Evolutionary conservation across 1,284 basidiomycete species (phyloP), one percentile per base, ranked within the genome.

Genomic region (Paramarasmius palmivorus): DNA sequence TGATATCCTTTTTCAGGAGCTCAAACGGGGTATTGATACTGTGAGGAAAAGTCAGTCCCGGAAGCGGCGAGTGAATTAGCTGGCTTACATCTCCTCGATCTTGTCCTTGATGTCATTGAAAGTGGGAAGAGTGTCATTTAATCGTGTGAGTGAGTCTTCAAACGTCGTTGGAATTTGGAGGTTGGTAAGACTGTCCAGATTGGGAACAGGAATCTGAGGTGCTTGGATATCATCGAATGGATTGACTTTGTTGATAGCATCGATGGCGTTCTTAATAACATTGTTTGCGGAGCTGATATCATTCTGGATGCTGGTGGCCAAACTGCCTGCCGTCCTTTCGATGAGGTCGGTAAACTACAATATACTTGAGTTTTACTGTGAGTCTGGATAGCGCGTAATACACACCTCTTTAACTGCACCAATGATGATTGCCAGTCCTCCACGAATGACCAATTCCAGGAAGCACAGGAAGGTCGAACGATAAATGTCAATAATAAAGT

Each of bases 391-490:
- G 45, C 48, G 50, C 8, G 19, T 40, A 22, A n/a, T 29, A 75
- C 82, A 59, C 61, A 93, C 92, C 70, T 88, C 87, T 56, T 91
- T 73, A 1, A 94, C 90, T 5, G 92, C 93, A 44, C 74, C 77
- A 50, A 97, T 93, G 17, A 98, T 71, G 48, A 98, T 73, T 23
- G 85, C 79, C 35, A 99, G 75, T 1, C 83, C 86, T 14, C 93
- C 93, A 20, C 87, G 82, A 2, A 99, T 87, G 12, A 93, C 84
- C 44, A 98, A 78, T 72, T 98, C 93, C 59, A 98, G 74, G 59
- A 96, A 93, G 71, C 95, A 98, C 48, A 98, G 77, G 61, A 97
- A 86, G 1, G 95, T 88, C 3, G 92, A 93, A 36, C 93, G 86
- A 68, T 98, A 99, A 50, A 89, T 84, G 71, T 95, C 90, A 62